These are phyloP conservation scores for Priceomyces melissophilus DNA, from an alignment of 805 yeast genomes.

Conservation along the genomic window DNA sequence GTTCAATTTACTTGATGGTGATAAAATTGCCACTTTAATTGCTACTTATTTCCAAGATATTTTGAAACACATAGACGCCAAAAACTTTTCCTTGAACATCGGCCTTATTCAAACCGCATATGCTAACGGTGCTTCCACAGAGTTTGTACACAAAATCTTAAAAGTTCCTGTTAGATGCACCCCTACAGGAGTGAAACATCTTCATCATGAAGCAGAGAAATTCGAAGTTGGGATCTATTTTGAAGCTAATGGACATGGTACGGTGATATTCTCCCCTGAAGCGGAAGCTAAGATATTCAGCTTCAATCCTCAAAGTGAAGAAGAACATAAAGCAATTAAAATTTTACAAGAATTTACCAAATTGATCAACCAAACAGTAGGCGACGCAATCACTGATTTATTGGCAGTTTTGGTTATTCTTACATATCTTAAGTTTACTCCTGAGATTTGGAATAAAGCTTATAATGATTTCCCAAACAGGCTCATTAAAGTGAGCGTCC, in stretches of 20 bases:
- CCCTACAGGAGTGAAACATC: constrained; percentile 93
- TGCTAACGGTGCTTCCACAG: constrained; percentile 91
- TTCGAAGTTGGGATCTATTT: constrained; percentile 93
- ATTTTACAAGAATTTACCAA: constrained; percentile 60
- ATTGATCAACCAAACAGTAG: constrained; percentile 94
- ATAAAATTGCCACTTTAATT: constrained; percentile 82
- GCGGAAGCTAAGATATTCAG: constrained; percentile 35
- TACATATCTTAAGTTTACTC: constrained; percentile 51
- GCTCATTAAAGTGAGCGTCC: constrained; percentile 75
- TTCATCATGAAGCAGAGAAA: constrained; percentile 85
- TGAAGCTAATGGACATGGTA: constrained; percentile 99
- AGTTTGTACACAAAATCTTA: constrained; percentile 57
- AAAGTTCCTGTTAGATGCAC: constrained; percentile 81
- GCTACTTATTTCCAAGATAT: constrained; percentile 63
- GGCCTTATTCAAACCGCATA: constrained; percentile 98
- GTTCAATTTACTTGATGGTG: constrained; percentile 81
- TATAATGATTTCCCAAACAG: constrained; percentile 87
- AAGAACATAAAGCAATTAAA: constrained; percentile 47
- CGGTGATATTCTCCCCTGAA: constrained; percentile 72
- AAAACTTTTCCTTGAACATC: constrained; percentile 41
- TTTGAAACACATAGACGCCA: constrained; percentile 43
- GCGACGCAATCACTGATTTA: constrained; percentile 94
- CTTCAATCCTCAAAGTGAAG: constrained; percentile 35
- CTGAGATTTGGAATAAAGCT: constrained; percentile 69
- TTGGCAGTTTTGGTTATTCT: constrained; percentile 69